Evolutionary conservation across 352 stramenopile species (phyloP).

Genomic region (Stramenopiles sp.): DNA sequence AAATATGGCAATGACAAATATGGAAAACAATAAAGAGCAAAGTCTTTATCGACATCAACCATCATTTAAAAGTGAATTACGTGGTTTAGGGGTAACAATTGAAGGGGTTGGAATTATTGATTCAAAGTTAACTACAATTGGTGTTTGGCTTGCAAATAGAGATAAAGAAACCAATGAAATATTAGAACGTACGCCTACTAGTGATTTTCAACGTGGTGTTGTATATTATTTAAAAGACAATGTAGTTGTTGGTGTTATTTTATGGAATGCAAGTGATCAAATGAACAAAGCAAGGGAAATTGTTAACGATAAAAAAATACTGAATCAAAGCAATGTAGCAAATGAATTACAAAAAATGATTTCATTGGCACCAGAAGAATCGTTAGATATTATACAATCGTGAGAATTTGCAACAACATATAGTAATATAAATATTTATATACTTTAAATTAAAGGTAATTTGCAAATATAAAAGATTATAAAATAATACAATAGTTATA

Average conservation of each 20-base stretch:
- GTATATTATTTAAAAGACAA: constrained; percentile 69
- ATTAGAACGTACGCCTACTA: constrained; percentile 8
- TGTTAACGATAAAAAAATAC: constrained; percentile 39
- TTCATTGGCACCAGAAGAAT: constrained; percentile 55
- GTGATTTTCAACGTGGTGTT: constrained; percentile 43
- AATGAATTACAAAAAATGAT: constrained; percentile 53
- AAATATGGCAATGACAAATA: constrained; percentile 41
- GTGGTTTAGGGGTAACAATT: constrained; percentile 41
- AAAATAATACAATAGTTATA: too few relatives aligned
- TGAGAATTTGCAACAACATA: too few relatives aligned
- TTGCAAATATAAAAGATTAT: too few relatives aligned
- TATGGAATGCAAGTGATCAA: constrained; percentile 63
- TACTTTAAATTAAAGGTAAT: too few relatives aligned
- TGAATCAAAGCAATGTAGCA: constrained; percentile 44
- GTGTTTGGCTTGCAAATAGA: constrained; percentile 43
- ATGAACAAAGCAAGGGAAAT: constrained; percentile 55
- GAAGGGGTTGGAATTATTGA: constrained; percentile 63
- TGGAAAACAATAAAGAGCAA: constrained; percentile 19
- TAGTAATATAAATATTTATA: too few relatives aligned
- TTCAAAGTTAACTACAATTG: constrained; percentile 39
- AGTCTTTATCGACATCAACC: constrained; percentile 63
- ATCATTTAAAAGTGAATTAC: constrained; percentile 51
- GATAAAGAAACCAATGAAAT: constrained; percentile 17
- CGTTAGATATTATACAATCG: constrained; percentile 51
- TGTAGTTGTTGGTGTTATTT: constrained; percentile 61